phyloP scores from a whole-genome alignment of 192 early-diverging fungal genomes.

The Coemansia sp. region DNA sequence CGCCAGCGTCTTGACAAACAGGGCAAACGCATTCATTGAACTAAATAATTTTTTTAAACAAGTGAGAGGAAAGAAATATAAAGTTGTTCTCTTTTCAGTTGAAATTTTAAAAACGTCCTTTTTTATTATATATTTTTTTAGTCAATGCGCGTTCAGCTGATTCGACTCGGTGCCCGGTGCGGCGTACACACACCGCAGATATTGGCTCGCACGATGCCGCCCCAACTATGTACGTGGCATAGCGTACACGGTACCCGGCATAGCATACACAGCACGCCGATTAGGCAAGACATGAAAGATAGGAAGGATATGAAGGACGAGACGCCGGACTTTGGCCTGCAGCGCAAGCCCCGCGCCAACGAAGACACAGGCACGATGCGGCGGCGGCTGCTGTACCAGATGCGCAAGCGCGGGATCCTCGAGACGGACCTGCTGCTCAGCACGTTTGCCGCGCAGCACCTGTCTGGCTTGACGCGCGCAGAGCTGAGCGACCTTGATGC shows the following conservation, averaged over 20 bases:
- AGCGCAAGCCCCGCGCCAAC: constrained; percentile 54
- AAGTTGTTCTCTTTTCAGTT: neutral
- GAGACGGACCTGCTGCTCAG: constrained; percentile 90
- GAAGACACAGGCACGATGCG: constrained; percentile 73
- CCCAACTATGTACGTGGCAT: neutral
- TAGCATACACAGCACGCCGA: no score
- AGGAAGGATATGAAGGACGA: no score
- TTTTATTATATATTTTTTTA: neutral
- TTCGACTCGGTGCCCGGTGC: neutral
- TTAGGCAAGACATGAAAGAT: no score
- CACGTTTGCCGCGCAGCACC: constrained; percentile 75
- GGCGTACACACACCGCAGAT: neutral
- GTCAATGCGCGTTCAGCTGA: neutral
- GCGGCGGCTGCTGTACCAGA: constrained; percentile 79
- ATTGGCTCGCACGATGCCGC: neutral
- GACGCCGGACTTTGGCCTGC: no score
- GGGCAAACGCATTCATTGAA: constrained; percentile 15
- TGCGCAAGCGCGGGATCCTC: constrained; percentile 92
- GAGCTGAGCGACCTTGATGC: constrained; percentile 77
- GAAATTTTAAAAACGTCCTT: no score
- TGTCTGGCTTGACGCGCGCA: constrained; percentile 51
- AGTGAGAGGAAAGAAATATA: neutral
- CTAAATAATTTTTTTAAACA: neutral
- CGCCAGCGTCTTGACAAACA: constrained; percentile 32
- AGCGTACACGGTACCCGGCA: no score